phyloP scores from a whole-genome alignment of 106 monocot species.

The Alisma plantagoaquatica region DNA sequence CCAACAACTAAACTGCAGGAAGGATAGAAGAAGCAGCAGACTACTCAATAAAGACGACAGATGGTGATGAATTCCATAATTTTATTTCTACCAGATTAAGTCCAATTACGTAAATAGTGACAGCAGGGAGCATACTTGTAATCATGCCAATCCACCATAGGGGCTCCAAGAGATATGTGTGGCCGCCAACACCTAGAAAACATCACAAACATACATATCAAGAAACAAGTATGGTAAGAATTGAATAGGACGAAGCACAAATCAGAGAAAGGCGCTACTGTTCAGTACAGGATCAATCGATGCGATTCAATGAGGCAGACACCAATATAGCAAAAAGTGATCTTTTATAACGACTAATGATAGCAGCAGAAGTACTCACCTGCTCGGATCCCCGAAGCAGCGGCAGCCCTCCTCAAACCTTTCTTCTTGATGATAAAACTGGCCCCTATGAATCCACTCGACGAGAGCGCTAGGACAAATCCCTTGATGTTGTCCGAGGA shows the following conservation, averaged over 20 bases:
- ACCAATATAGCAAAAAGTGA: not conserved
- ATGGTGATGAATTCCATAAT: too few relatives aligned
- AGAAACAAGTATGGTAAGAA: constrained; percentile 5
- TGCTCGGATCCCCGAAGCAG: constrained; percentile 8
- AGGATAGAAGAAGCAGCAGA: constrained; percentile 15
- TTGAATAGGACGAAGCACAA: too few relatives aligned
- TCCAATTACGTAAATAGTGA: not conserved
- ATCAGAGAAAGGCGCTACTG: too few relatives aligned
- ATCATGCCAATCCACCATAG: constrained; percentile 78
- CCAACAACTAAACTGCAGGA: not conserved
- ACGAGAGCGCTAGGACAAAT: constrained; percentile 44
- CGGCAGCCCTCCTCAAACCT: constrained; percentile 9
- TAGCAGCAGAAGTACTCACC: constrained; percentile 32
- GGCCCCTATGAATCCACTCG: constrained; percentile 68
- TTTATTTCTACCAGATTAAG: too few relatives aligned
- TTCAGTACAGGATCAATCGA: too few relatives aligned
- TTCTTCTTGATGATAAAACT: too few relatives aligned
- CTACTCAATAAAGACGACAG: too few relatives aligned
- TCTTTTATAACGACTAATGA: not conserved
- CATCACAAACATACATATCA: not conserved
- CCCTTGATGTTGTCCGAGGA: constrained; percentile 58
- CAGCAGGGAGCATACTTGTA: constrained; percentile 42
- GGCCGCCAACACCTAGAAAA: constrained; percentile 51
- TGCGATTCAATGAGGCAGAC: too few relatives aligned
- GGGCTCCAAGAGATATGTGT: constrained; percentile 58